Percentiles rank a stretch among this genome's conserved stretches.
phyloP scores from a whole-genome alignment of 768 basidiomycete species.

The Mycena maculata region DNA sequence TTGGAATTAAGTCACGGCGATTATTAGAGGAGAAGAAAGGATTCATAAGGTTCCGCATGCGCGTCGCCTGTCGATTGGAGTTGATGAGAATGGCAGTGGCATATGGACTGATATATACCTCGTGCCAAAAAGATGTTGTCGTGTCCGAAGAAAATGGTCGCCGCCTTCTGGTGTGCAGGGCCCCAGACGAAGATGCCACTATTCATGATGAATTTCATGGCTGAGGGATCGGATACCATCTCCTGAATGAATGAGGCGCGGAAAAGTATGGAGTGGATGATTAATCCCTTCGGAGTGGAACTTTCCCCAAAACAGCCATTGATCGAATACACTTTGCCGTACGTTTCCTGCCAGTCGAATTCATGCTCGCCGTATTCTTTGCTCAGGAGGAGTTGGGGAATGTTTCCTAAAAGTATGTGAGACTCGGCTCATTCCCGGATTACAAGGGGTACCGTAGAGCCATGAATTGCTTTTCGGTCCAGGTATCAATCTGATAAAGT shows the following conservation, averaged over 20 bases:
- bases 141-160: neutral
- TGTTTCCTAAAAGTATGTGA: slow-evolving; percentile 2
- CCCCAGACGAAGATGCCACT: neutral
- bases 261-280: neutral
- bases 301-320: slow-evolving; percentile 12
- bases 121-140: neutral
- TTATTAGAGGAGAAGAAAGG: slow-evolving; percentile 1
- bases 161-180: neutral
- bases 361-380: slow-evolving; percentile 20
- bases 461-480: too few relatives aligned
- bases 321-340: slow-evolving; percentile 9
- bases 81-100: neutral
- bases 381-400: neutral
- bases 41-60: slow-evolving; percentile 9
- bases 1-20: neutral
- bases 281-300: neutral
- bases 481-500: too few relatives aligned
- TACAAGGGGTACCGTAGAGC: too few relatives aligned
- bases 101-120: neutral
- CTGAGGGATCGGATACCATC: slow-evolving; percentile 2
- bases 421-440: too few relatives aligned
- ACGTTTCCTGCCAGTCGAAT: slow-evolving; percentile 8
- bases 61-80: neutral
- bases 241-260: neutral
- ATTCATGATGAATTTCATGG: neutral